Evolutionary conservation across 139 green algal species (phyloP).

Genomic region (Gonium pectorale): DNA sequence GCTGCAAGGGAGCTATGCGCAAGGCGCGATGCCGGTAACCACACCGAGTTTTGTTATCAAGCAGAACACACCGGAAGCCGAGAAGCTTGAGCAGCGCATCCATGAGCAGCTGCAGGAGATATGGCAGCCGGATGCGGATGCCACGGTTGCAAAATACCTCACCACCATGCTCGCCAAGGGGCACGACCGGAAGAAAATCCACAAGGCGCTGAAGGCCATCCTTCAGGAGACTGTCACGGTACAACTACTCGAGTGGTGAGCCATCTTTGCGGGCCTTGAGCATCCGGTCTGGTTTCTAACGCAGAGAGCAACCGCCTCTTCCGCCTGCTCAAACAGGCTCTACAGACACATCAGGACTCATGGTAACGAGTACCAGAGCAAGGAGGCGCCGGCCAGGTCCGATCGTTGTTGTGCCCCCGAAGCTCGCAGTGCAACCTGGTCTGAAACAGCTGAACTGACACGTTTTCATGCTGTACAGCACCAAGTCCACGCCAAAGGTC

Average conservation of each 20-base stretch:
- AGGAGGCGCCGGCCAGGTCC: slow-evolving; percentile 3
- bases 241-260: slow-evolving; percentile 28
- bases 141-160: slow-evolving; percentile 26
- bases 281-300: no score
- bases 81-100: neutral
- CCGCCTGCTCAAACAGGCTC: slow-evolving; percentile 6
- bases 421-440: no score
- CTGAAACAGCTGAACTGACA: no score
- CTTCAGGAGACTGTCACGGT: neutral
- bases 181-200: slow-evolving; percentile 24
- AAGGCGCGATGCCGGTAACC: no score
- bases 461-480: no score
- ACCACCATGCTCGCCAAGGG: slow-evolving; percentile 26
- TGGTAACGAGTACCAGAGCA: slow-evolving; percentile 20
- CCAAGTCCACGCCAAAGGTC: no score
- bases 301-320: no score
- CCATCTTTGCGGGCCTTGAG: no score
- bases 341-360: slow-evolving; percentile 31
- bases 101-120: slow-evolving; percentile 30
- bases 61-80: slow-evolving; percentile 7
- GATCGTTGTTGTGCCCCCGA: no score
- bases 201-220: slow-evolving; percentile 13
- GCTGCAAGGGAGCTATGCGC: no score
- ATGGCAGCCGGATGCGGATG: slow-evolving; percentile 29
- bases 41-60: neutral